phyloP scores from a whole-genome alignment of 305 asterid species.

The Solanum hybrid region DNA sequence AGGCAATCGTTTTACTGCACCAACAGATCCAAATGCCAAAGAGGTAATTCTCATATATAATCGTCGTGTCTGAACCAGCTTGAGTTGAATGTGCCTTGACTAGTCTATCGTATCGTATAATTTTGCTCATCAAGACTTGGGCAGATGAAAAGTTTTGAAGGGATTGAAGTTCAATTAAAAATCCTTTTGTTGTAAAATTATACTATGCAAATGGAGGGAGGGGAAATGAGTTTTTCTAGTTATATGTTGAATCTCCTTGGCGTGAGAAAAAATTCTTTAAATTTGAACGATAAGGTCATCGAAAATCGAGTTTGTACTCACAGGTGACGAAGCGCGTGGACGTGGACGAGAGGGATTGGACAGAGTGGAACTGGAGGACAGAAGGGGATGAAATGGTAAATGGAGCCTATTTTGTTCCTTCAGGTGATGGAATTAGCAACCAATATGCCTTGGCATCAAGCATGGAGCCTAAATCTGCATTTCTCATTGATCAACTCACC shows the following conservation, averaged over 20 bases:
- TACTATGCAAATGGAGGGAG: not conserved
- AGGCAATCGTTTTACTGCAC: conserved; percentile 54
- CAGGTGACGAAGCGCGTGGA: conserved; percentile 61
- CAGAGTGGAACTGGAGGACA: conserved; percentile 67
- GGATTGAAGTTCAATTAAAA: not conserved
- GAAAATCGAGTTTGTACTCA: not conserved
- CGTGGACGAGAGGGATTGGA: conserved; percentile 44
- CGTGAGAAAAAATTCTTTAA: not conserved
- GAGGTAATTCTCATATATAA: conserved; percentile 28
- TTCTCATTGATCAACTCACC: conserved; percentile 45
- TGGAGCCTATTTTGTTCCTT: conserved; percentile 72
- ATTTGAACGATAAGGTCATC: not conserved
- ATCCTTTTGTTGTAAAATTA: not conserved
- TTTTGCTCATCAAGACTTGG: not conserved
- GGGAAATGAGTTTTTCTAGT: not conserved
- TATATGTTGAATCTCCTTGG: not conserved
- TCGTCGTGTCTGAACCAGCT: not conserved
- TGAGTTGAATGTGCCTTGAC: not conserved
- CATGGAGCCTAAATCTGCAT: conserved; percentile 40
- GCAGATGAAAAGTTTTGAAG: not conserved
- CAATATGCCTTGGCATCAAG: conserved; percentile 45
- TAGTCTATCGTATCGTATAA: not conserved
- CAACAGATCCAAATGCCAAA: conserved; percentile 44
- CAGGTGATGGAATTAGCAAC: conserved; percentile 45
- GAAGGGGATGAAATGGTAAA: conserved; percentile 57